These are phyloP conservation scores for Houttuynia cordata DNA, from an alignment of 164 flowering plant genomes.

Conservation along the genomic window DNA sequence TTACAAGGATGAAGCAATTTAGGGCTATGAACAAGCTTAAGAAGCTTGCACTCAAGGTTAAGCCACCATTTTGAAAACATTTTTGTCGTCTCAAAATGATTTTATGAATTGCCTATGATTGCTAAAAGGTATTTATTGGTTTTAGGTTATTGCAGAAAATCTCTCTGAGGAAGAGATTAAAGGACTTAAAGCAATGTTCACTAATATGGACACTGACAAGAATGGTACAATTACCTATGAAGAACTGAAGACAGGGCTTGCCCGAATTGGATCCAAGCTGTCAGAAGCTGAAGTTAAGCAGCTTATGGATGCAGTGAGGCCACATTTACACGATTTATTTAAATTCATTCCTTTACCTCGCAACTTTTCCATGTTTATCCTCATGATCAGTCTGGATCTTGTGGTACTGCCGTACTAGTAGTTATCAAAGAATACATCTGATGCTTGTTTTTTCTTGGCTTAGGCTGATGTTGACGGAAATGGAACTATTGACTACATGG, in stretches of 20 bases:
- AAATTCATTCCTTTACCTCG: neutral
- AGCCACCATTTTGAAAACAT: neutral
- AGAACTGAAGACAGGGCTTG: conserved; percentile 73
- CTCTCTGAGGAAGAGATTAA: conserved; percentile 82
- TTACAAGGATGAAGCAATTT: conserved; percentile 88
- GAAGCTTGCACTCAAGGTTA: conserved; percentile 82
- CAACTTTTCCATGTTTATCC: no score
- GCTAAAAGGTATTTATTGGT: neutral
- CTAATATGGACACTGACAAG: conserved; percentile 81
- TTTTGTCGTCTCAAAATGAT: neutral
- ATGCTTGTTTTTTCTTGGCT: conserved; percentile 1
- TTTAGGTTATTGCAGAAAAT: conserved; percentile 83
- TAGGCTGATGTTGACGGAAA: conserved; percentile 97
- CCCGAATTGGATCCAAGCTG: conserved; percentile 81
- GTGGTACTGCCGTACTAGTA: neutral
- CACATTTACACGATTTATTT: no score
- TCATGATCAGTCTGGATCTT: neutral
- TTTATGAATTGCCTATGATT: no score
- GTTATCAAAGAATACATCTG: neutral
- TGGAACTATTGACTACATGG: conserved; percentile 84
- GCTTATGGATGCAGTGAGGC: conserved; percentile 91
- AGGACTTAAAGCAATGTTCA: conserved; percentile 79
- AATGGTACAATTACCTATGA: conserved; percentile 90
- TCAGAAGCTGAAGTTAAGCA: conserved; percentile 77
- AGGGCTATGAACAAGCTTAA: conserved; percentile 95